A percentile compares a stretch with the other conserved stretches of the same genome.
Evolutionary conservation across 2,329 filamentous ascomycete genomes (phyloP).

Genomic region (Penicillium sp.): DNA sequence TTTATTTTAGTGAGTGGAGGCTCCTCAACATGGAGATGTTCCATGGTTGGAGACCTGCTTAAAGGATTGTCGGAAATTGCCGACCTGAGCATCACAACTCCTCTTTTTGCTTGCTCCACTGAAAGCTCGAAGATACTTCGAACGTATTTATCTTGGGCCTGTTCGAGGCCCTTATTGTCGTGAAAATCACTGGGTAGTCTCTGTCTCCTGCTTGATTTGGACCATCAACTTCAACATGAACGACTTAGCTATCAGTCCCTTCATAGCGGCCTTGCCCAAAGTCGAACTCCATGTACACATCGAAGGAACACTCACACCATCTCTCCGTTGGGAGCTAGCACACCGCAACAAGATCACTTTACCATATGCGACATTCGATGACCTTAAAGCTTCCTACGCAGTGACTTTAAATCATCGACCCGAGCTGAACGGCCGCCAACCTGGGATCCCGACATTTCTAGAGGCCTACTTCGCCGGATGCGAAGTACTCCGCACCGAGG

Average conservation of each 20-base stretch:
- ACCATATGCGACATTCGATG: slow-evolving; percentile 34
- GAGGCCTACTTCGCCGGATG: slow-evolving; percentile 34
- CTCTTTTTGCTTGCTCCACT: neutral
- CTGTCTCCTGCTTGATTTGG: neutral
- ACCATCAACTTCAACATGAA: slow-evolving; percentile 16
- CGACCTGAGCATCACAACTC: neutral
- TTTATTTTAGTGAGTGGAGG: neutral
- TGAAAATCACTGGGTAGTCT: neutral
- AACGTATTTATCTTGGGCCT: neutral
- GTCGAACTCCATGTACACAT: slow-evolving; percentile 53
- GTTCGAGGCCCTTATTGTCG: neutral
- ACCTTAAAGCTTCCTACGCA: slow-evolving; percentile 38
- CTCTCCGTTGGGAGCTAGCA: slow-evolving; percentile 47
- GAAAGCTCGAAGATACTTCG: neutral
- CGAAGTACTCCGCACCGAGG: slow-evolving; percentile 32
- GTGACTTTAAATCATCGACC: slow-evolving; percentile 41
- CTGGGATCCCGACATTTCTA: slow-evolving; percentile 34
- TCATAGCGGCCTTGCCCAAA: slow-evolving; percentile 45
- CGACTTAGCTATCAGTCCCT: slow-evolving; percentile 29
- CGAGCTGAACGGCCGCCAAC: slow-evolving; percentile 40
- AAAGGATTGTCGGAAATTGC: neutral
- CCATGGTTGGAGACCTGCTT: neutral
- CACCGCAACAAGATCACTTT: slow-evolving; percentile 42
- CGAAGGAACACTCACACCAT: slow-evolving; percentile 49
- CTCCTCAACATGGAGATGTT: neutral